Evolutionary conservation across 164 flowering plant genomes (phyloP).

Genomic region (Umbellularia californica): DNA sequence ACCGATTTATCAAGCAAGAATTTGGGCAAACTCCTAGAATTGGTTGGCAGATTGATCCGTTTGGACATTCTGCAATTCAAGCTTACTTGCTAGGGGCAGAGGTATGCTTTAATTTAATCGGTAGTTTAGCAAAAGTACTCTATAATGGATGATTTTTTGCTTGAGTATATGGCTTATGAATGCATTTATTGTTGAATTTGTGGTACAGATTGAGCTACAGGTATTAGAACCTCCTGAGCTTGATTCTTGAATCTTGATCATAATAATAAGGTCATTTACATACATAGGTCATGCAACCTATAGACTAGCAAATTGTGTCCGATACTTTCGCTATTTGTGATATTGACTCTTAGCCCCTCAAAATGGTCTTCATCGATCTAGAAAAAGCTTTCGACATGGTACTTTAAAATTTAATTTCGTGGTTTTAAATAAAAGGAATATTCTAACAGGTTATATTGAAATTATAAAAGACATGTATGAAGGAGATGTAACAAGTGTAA

Average conservation of each 20-base stretch:
- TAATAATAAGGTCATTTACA: background rate
- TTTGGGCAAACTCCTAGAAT: conserved; percentile 70
- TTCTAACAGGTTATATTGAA: too few species aligned
- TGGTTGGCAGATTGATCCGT: conserved; percentile 97
- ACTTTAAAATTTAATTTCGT: too few species aligned
- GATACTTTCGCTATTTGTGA: too few species aligned
- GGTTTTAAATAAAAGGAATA: too few species aligned
- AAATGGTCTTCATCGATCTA: too few species aligned
- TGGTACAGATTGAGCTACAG: background rate
- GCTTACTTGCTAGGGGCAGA: conserved; percentile 91
- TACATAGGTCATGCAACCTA: background rate
- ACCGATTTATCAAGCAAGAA: conserved; percentile 53
- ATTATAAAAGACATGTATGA: too few species aligned
- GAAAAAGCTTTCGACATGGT: too few species aligned
- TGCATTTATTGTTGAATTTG: background rate
- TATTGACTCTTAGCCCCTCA: too few species aligned
- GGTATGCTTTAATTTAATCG: conserved; percentile 27
- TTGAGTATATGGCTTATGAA: background rate
- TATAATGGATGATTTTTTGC: too few species aligned
- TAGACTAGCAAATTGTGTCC: too few species aligned
- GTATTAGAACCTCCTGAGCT: background rate
- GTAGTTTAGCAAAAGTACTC: background rate
- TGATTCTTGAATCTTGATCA: background rate
- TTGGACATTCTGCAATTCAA: conserved; percentile 96
- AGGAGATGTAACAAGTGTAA: too few species aligned